phyloP scores from a whole-genome alignment of 345 rosid species.

The Euclidium syriacum region DNA sequence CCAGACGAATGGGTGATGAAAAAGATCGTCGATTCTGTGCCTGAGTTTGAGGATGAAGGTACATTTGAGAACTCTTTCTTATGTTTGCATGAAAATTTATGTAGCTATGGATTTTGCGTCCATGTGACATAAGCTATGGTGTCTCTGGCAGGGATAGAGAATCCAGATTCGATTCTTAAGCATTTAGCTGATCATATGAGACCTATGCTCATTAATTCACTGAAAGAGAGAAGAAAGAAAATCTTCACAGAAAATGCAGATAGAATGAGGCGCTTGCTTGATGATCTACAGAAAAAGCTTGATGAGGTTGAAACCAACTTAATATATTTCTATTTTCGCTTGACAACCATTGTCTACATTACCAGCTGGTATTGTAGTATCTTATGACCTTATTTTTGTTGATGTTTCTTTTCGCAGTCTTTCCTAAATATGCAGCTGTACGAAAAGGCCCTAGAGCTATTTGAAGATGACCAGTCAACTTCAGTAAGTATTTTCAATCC shows the following conservation, averaged over 20 bases:
- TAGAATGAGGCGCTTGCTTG: conserved; percentile 65
- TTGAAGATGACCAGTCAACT: conserved; percentile 82
- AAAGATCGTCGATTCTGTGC: conserved; percentile 48
- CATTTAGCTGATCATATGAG: conserved; percentile 65
- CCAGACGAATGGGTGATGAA: conserved; percentile 76
- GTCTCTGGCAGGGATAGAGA: conserved; percentile 55
- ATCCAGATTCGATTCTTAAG: conserved; percentile 48
- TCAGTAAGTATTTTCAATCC: conserved; percentile 55
- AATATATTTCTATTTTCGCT: conserved; percentile 13
- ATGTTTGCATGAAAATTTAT: not conserved
- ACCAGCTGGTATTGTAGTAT: conserved; percentile 2
- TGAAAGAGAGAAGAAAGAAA: conserved; percentile 80
- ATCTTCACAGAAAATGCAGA: conserved; percentile 84
- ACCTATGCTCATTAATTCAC: conserved; percentile 71
- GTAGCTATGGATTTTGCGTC: not conserved
- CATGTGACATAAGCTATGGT: conserved; percentile 9
- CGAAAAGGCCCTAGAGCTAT: conserved; percentile 83
- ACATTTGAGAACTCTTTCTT: conserved; percentile 9
- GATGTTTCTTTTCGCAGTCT: conserved; percentile 47
- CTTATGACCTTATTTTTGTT: not conserved
- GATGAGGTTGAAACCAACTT: conserved; percentile 66
- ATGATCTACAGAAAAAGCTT: conserved; percentile 79
- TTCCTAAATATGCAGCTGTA: conserved; percentile 87
- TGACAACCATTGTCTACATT: not conserved
- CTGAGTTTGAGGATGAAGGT: conserved; percentile 94